Evolutionary conservation across 2,329 filamentous ascomycete genomes (phyloP).

Genomic region (Trichoderma arundinaceum): DNA sequence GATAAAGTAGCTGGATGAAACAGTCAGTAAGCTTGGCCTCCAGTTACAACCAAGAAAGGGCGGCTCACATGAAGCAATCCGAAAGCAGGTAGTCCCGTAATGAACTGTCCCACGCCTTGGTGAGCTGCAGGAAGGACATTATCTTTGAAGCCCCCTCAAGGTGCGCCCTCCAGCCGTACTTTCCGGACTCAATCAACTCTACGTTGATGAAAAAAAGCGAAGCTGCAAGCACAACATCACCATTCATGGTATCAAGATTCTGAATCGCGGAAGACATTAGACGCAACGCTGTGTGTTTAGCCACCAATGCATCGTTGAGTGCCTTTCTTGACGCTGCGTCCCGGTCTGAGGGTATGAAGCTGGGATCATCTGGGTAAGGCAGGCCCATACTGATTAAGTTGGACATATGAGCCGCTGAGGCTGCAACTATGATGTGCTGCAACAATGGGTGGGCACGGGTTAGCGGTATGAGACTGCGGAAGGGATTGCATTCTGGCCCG

Average conservation of each 20-base stretch:
- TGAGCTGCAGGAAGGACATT: slow-evolving; percentile 49
- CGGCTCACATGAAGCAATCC: slow-evolving; percentile 53
- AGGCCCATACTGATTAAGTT: slow-evolving; percentile 45
- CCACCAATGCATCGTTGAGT: slow-evolving; percentile 52
- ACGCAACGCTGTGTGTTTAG: slow-evolving; percentile 53
- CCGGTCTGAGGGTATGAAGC: slow-evolving; percentile 22
- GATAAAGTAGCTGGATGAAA: slow-evolving; percentile 49
- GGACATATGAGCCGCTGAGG: slow-evolving; percentile 56
- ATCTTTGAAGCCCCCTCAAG: slow-evolving; percentile 54
- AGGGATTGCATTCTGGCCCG: slow-evolving; percentile 52
- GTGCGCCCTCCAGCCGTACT: slow-evolving; percentile 55
- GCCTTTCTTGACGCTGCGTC: slow-evolving; percentile 39
- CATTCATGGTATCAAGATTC: slow-evolving; percentile 45
- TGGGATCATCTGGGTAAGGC: slow-evolving; percentile 1
- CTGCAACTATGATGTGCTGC: slow-evolving; percentile 55
- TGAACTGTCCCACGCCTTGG: slow-evolving; percentile 43
- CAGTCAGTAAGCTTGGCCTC: neutral
- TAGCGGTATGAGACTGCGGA: slow-evolving; percentile 52
- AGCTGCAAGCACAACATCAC: slow-evolving; percentile 52
- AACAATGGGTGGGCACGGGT: slow-evolving; percentile 50
- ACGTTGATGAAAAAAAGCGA: slow-evolving; percentile 58
- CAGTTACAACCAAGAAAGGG: neutral
- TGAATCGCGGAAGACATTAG: slow-evolving; percentile 50
- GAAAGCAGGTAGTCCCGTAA: slow-evolving; percentile 54
- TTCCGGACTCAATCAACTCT: slow-evolving; percentile 57